Percentiles rank a stretch among this genome's conserved stretches.
These are phyloP conservation scores for Serendipita indica DNA, from an alignment of 768 basidiomycete genomes.

Conservation along the genomic window DNA sequence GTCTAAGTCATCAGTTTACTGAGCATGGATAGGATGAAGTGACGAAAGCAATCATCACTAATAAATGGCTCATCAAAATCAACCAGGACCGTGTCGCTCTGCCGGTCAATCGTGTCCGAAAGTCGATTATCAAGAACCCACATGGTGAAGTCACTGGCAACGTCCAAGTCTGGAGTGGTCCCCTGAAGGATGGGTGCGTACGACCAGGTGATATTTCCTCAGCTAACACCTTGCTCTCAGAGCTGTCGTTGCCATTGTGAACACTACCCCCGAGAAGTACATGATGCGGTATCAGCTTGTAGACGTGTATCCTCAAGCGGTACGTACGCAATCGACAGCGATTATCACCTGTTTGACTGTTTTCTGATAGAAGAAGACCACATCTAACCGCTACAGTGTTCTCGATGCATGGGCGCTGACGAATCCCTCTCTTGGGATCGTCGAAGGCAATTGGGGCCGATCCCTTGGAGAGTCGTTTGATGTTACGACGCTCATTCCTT, in stretches of 20 bases:
- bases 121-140: conserved; percentile 12
- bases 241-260: conserved; percentile 25
- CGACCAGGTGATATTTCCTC: not conserved
- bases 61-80: conserved; percentile 25
- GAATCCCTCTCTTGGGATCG: not conserved
- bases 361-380: not conserved
- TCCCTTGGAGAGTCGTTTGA: not conserved
- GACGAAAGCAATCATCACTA: conserved; percentile 26
- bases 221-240: conserved; percentile 12
- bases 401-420: not conserved
- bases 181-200: conserved; percentile 22
- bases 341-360: not conserved
- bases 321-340: not conserved
- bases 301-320: conserved; percentile 19
- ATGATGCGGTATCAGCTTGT: conserved; percentile 20
- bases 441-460: not conserved
- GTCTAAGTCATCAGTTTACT: not conserved
- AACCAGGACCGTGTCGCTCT: conserved; percentile 24
- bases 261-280: conserved; percentile 22
- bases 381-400: not conserved
- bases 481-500: not conserved
- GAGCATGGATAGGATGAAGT: conserved; percentile 17
- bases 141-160: conserved; percentile 20
- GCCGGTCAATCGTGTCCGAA: conserved; percentile 25
- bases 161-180: conserved; percentile 24